Evolutionary conservation across 179 eudicot genomes (phyloP).

Genomic region (Silene vulgaris): DNA sequence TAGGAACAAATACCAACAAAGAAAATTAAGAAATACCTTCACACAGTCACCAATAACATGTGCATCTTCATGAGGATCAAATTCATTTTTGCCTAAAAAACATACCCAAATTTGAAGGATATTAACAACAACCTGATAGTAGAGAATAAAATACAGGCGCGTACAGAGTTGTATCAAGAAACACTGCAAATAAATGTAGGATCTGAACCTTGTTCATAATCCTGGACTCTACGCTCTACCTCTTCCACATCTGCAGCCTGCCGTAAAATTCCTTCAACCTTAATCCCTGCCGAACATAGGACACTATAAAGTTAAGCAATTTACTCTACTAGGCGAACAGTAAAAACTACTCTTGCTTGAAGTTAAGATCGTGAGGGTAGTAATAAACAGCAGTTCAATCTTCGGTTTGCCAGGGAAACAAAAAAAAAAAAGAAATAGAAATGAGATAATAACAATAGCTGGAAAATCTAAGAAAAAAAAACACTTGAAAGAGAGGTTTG

Average conservation of each 20-base stretch:
- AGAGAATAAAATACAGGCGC: not conserved
- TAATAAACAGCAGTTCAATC: not conserved
- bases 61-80: conserved; percentile 86
- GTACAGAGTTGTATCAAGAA: not conserved
- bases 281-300: conserved; percentile 44
- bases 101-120: conserved; percentile 16
- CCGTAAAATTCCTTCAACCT: conserved; percentile 91
- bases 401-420: not conserved
- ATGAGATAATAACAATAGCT: not conserved
- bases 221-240: conserved; percentile 94
- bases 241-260: conserved; percentile 98
- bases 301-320: conserved; percentile 12
- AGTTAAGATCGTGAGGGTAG: not conserved
- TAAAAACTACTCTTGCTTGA: not conserved
- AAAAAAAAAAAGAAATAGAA: not conserved
- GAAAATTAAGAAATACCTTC: conserved; percentile 48
- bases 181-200: not conserved
- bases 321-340: not conserved
- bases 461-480: too few relatives aligned
- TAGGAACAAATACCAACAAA: conserved; percentile 9
- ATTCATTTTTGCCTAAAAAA: conserved; percentile 74
- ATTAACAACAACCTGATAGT: conserved; percentile 6
- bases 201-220: conserved; percentile 79
- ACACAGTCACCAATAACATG: conserved; percentile 98
- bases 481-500: not conserved